Conservation (phyloP, 768 basidiomycete species). For the Mrakia hoshinonis region DNA sequence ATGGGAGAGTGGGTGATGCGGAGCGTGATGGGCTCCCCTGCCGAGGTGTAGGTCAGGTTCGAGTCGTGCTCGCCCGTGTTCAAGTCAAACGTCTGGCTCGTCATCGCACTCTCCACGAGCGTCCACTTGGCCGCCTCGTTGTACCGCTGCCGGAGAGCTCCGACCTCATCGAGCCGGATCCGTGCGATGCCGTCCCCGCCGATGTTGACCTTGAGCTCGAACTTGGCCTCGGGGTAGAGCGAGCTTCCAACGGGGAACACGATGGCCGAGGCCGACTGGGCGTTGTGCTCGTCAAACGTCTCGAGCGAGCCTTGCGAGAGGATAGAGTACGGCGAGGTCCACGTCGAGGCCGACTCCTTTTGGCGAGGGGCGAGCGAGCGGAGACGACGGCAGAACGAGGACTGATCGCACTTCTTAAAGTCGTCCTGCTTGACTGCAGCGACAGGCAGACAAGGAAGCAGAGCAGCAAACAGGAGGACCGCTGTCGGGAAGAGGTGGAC, state of each 20-base stretch:
- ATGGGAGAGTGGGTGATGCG: slow-evolving; percentile 64
- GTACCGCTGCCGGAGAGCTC: slow-evolving; percentile 59
- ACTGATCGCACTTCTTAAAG: slow-evolving; percentile 91
- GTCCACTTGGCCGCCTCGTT: slow-evolving; percentile 90
- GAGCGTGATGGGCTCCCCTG: slow-evolving; percentile 45
- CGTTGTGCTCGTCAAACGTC: neutral
- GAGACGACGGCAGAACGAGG: slow-evolving; percentile 88
- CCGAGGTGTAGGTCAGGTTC: slow-evolving; percentile 51
- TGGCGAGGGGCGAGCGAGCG: slow-evolving; percentile 73
- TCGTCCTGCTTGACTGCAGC: slow-evolving; percentile 53
- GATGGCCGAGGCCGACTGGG: neutral
- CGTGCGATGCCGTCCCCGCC: slow-evolving; percentile 62
- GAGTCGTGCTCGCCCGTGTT: slow-evolving; percentile 53
- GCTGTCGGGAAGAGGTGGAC: neutral
- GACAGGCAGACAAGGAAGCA: neutral
- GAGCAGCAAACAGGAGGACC: slow-evolving; percentile 3
- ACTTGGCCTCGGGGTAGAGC: slow-evolving; percentile 75
- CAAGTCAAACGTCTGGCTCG: slow-evolving; percentile 38
- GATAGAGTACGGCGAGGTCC: slow-evolving; percentile 82
- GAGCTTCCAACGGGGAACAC: slow-evolving; percentile 63
- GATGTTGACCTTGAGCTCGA: slow-evolving; percentile 70
- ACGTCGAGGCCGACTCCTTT: slow-evolving; percentile 45
- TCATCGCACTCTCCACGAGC: slow-evolving; percentile 60
- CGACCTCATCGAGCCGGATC: slow-evolving; percentile 85
- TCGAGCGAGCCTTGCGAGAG: slow-evolving; percentile 46